Base-by-base conservation (phyloP, 345 rosid genomes). In the Xanthoceras sorbifolium region DNA sequence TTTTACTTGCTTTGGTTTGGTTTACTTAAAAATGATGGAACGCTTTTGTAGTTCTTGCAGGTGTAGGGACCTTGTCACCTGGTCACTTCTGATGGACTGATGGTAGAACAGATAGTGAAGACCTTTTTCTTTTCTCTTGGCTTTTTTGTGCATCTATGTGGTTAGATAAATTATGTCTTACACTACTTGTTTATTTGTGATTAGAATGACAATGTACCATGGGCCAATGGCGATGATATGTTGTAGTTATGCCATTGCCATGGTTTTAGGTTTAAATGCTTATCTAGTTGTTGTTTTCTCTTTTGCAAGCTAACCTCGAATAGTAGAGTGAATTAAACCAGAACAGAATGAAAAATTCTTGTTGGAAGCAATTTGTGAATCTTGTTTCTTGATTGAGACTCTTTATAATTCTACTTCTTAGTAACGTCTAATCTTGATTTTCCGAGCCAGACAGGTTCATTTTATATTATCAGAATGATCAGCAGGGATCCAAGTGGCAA, bases 181-280 rank as follows among this genome's bases (percentile, higher is more conserved):
- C 77, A 75, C 73, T 71, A 72, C 79, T 74, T 74, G 82, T 46
- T 54, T 73, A 69, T 82, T 78, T 80, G 67, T 86, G 89, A 73
- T 81, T 72, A 62, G 83, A 78, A 86, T 80, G 82, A 84, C 84
- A 82, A 84, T 82, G 85, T 82, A 79, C 67, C 71, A 54, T 0
- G 79, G 87, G 81, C 75, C 44, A 66, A 77, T 79, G 87, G 92
- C 81, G 82, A 63, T 84, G 73, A 71, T 82, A 78, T 84, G 80
- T 84, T 87, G 88, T 87, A 86, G 87, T 83, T 79, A 83, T 63
- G 82, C 87, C 84, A 71, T 80, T 62, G 75, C 84, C 87, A 70
- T 79, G 67, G 82, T 74, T 80, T 69, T 87, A 83, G 81, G 83
- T 62, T 68, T 76, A 61, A 65, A 44, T 68, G 82, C 81, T 84